Evolutionary conservation across 352 stramenopile genomes (phyloP), one percentile per base, ranked within the genome.

Genomic region (Plasmopara viticola): DNA sequence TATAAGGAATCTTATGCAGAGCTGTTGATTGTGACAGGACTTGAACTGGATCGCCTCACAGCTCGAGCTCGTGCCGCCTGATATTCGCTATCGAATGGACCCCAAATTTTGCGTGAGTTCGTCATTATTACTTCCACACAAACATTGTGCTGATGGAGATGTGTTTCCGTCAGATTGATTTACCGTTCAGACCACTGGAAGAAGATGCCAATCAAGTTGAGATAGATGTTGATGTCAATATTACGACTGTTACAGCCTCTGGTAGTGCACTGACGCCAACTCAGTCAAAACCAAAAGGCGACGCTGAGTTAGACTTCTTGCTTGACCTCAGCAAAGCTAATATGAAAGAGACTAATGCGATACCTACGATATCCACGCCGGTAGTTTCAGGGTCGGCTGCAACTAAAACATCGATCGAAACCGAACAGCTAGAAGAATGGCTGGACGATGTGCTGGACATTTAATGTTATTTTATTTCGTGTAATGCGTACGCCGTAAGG

Each of bases 41-140:
- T 80, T 90, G 37, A 51, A 69, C 17, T 88, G 72, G 74, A 76
- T 92, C 42, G 77, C 68, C 1, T 62, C 68, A 31, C 78, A 90
- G 42, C 49, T 92, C 34, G 31, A 68, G 33, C 48, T 52, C 3
- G 62, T 90, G 18, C 14, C 68, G 29, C 81, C 71, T 8, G 59
- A 65, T 13, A 56, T 75, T 17, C 78, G 81, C 28, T 90, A 83
- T 53, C 65, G 70, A 29, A 81, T 92, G 52, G 78, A 92, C 38
- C 58, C 67, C 2, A 88, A 87, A 66, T 89, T 86, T 48, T 87
- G 76, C 43, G 79, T 90, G 51, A 67, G 78, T 73, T 5, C n/a
- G 9, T 39, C 14, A 42, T 34, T 30, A 9, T 17, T 5, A 34
- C 25, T 48, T 38, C 4, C 13, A 15, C 13, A 38, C 17, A 15